Evolutionary conservation across 257 asterid genomes (phyloP), one percentile per base, ranked within the genome.

Genomic region (Ligustrum vulgare): DNA sequence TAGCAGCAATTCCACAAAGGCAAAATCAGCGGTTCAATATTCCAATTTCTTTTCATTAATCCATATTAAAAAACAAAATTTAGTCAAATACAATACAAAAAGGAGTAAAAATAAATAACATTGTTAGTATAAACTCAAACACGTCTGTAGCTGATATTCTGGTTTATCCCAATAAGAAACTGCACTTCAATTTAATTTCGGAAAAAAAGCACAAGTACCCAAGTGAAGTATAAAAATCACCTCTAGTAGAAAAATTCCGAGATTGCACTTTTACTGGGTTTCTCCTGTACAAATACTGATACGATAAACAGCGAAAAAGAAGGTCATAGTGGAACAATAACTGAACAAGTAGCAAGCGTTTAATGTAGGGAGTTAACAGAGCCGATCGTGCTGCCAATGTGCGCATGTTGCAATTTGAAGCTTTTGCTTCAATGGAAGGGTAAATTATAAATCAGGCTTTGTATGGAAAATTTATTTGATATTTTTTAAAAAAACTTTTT

Each of bases 221-320:
- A 13, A 31, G 20, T 54, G 31, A 41, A 23, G 32, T 9, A 25
- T 0, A 2, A 28, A 51, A 13, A 56, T 56, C 71, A 84, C 96
- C 94, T 77, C 80, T 75, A 72, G 75, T 81, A 70, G 89, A 90
- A 73, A 86, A 84, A 18, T 81, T 76, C 33, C 89, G 87, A 76
- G 87, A 78, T 70, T 82, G 93, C 49, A 79, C 45, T 80, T 70
- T 81, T 62, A 75, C 81, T 8, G 85, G 87, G 56, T 80, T 83
- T 72, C 87, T 85, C 84, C 91, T 81, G 76, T 78, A 78, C 35
- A 91, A 51, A 73, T 77, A 69, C 96, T 91, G 31, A 28, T 28
- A 28, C 31, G 31, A 28, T 28, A 28, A 28, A 28, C 31, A 28
- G 31, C n/a, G n/a, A n/a, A n/a, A n/a, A n/a, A n/a, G n/a, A n/a